phyloP scores from a whole-genome alignment of 2,329 filamentous ascomycete species.

The Capronia americana region DNA sequence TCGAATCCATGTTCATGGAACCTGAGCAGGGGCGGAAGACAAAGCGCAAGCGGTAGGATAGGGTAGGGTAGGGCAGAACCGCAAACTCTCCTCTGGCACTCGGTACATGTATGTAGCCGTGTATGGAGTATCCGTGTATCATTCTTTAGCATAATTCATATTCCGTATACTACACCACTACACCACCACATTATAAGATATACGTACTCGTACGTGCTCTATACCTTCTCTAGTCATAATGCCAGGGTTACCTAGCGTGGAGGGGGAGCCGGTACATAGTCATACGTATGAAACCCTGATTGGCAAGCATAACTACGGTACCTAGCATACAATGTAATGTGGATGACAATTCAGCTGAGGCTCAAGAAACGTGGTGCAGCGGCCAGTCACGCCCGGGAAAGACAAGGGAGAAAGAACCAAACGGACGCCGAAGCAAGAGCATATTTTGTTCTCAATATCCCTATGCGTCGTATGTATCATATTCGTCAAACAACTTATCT shows the following conservation, averaged over 20 bases:
- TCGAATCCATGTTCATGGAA: conserved; percentile 28
- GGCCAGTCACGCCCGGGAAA: no score
- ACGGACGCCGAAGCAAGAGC: neutral
- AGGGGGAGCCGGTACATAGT: neutral
- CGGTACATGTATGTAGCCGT: no score
- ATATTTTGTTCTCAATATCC: neutral
- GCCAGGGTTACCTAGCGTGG: no score
- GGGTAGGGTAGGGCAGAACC: neutral
- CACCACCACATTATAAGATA: no score
- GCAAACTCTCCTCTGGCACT: neutral
- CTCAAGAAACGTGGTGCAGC: neutral
- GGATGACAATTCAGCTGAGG: neutral
- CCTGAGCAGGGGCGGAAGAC: neutral
- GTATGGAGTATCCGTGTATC: no score
- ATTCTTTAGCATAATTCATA: no score
- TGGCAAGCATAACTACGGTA: neutral
- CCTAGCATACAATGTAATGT: neutral
- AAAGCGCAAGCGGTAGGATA: neutral
- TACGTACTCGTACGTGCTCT: no score
- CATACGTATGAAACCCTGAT: neutral
- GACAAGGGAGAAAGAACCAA: neutral
- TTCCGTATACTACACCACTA: no score
- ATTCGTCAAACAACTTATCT: neutral
- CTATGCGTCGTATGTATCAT: neutral
- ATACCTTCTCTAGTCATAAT: no score